Evolutionary conservation across 2,329 filamentous ascomycete genomes (phyloP).

Genomic region (Neofusicoccum laricinum): DNA sequence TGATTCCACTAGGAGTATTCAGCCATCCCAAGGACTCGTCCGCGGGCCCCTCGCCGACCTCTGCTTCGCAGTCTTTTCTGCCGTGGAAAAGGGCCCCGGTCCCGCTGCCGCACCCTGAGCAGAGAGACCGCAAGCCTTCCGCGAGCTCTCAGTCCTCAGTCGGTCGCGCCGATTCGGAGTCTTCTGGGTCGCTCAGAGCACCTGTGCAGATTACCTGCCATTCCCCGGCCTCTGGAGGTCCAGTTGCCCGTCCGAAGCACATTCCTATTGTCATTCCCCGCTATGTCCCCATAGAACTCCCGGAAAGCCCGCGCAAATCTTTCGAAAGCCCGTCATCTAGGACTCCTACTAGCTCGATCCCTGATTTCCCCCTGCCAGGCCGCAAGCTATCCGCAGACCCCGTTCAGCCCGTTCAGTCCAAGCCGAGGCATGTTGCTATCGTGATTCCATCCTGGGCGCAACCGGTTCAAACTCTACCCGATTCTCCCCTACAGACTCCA

Average conservation of each 20-base stretch:
- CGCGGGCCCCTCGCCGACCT: neutral
- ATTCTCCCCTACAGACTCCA: constrained; percentile 30
- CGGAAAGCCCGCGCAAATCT: constrained; percentile 35
- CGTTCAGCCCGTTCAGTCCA: constrained; percentile 27
- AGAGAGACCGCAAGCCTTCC: constrained; percentile 26
- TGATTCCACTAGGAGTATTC: constrained; percentile 40
- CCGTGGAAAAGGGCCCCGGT: constrained; percentile 35
- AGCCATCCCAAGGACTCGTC: constrained; percentile 27
- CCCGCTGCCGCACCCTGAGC: constrained; percentile 22
- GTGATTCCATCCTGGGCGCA: constrained; percentile 45
- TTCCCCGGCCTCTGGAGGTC: constrained; percentile 22
- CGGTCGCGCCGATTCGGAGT: neutral
- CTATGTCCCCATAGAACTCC: constrained; percentile 39
- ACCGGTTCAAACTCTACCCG: constrained; percentile 39
- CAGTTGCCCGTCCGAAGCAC: constrained; percentile 38
- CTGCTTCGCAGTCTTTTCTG: constrained; percentile 20
- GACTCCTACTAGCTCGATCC: constrained; percentile 30
- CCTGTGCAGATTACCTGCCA: constrained; percentile 17
- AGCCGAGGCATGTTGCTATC: constrained; percentile 49
- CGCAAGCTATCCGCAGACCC: constrained; percentile 31
- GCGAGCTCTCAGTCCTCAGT: constrained; percentile 23
- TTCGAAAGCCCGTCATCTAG: constrained; percentile 31
- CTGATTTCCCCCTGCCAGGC: constrained; percentile 26
- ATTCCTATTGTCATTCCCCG: constrained; percentile 43
- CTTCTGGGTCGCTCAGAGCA: neutral